phyloP scores from a whole-genome alignment of 768 basidiomycete genomes.

The Suillus plorans region DNA sequence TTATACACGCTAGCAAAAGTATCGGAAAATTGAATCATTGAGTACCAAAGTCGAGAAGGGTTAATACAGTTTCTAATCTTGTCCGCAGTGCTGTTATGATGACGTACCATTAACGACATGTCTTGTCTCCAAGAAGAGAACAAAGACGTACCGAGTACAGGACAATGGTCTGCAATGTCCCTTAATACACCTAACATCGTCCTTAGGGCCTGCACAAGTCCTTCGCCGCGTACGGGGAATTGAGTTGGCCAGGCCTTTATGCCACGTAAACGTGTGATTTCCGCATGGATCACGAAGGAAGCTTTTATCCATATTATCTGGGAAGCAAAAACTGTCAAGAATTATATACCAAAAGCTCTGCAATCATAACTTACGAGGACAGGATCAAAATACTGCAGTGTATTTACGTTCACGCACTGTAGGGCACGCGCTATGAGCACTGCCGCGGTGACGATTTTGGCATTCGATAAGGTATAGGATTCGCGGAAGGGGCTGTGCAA shows the following conservation, averaged over 20 bases:
- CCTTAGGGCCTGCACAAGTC: constrained; percentile 16
- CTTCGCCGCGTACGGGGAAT: not conserved
- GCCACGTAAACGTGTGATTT: constrained; percentile 19
- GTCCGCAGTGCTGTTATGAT: constrained; percentile 19
- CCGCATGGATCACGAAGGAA: constrained; percentile 22
- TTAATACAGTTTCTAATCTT: constrained; percentile 25
- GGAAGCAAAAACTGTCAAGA: not conserved
- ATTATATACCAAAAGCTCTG: not conserved
- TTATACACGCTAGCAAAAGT: not conserved
- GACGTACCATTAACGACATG: not conserved
- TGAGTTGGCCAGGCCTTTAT: constrained; percentile 1
- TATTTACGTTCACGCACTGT: constrained; percentile 9
- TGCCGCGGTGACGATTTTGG: constrained; percentile 17
- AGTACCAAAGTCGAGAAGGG: constrained; percentile 15
- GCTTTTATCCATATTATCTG: constrained; percentile 25
- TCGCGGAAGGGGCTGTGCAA: constrained; percentile 23
- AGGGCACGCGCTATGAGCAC: constrained; percentile 16
- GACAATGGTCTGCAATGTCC: constrained; percentile 17
- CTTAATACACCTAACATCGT: constrained; percentile 18
- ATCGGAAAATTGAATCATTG: not conserved
- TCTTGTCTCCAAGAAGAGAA: not conserved
- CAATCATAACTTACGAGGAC: constrained; percentile 16
- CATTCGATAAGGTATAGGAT: constrained; percentile 14
- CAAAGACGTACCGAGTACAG: constrained; percentile 20
- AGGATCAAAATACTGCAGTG: constrained; percentile 6